A percentile compares a stretch with the other conserved stretches of the same genome.
Conservation (phyloP, 2,329 filamentous ascomycete species). For the Nakataea oryzae region DNA sequence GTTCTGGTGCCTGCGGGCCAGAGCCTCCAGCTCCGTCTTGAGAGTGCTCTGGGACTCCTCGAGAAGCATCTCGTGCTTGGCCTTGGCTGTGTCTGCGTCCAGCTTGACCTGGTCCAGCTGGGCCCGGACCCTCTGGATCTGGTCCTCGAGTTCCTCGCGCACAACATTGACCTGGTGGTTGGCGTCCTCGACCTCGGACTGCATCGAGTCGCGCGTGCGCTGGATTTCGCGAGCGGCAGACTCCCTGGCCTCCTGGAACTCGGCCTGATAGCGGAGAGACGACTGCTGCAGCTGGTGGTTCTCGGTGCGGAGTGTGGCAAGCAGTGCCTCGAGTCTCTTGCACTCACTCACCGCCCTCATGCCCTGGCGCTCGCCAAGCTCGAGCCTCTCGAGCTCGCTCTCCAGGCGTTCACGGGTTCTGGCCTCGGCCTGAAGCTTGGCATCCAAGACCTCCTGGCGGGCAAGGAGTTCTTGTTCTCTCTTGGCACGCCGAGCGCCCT, state of each 20-base stretch:
- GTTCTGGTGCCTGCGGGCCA: conserved; percentile 51
- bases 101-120: conserved; percentile 71
- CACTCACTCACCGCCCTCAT: conserved; percentile 54
- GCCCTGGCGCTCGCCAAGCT: conserved; percentile 52
- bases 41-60: conserved; percentile 69
- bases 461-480: conserved; percentile 72
- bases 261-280: conserved; percentile 61
- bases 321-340: conserved; percentile 45
- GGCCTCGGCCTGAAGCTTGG: conserved; percentile 64
- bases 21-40: conserved; percentile 39
- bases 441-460: conserved; percentile 69
- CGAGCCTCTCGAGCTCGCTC: conserved; percentile 54
- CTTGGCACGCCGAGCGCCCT: conserved; percentile 69
- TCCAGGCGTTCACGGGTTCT: conserved; percentile 59
- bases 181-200: conserved; percentile 71
- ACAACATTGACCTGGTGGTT: conserved; percentile 80
- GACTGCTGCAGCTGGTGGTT: conserved; percentile 64
- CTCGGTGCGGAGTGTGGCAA: conserved; percentile 51
- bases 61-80: conserved; percentile 71
- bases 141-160: conserved; percentile 71
- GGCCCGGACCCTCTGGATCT: conserved; percentile 59
- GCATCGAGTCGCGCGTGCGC: conserved; percentile 66
- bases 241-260: conserved; percentile 76
- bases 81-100: conserved; percentile 72
- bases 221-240: conserved; percentile 71